phyloP scores from a whole-genome alignment of 257 asterid species.

The Rauvolfia tetraphylla region DNA sequence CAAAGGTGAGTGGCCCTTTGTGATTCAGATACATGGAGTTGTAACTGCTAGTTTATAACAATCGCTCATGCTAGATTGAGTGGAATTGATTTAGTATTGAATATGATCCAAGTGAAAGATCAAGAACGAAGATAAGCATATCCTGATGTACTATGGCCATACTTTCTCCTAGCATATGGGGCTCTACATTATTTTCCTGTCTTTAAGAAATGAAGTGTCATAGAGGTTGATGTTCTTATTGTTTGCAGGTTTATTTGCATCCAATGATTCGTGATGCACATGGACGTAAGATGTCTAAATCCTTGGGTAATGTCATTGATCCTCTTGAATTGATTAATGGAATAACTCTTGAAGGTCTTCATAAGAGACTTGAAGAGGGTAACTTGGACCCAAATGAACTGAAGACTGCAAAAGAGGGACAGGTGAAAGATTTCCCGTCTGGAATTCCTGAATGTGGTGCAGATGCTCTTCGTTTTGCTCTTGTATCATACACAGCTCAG shows the following conservation, averaged over 20 bases:
- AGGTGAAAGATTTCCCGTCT: slow-evolving; percentile 75
- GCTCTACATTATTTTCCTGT: neutral
- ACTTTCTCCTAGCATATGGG: neutral
- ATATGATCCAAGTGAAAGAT: neutral
- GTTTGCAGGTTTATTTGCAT: slow-evolving; percentile 78
- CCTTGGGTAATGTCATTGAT: slow-evolving; percentile 92
- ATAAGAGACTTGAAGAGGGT: slow-evolving; percentile 85
- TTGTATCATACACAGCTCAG: slow-evolving; percentile 94
- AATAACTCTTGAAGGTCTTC: slow-evolving; percentile 63
- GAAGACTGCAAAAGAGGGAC: slow-evolving; percentile 85
- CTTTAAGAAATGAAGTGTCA: slow-evolving; percentile 3
- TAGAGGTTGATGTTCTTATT: slow-evolving; percentile 7
- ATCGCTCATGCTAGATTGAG: neutral
- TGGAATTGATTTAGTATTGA: neutral
- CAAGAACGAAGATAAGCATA: neutral
- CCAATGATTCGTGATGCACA: slow-evolving; percentile 98
- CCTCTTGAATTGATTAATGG: slow-evolving; percentile 91
- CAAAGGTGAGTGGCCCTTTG: slow-evolving; percentile 50
- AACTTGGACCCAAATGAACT: slow-evolving; percentile 83
- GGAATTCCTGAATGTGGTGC: slow-evolving; percentile 96
- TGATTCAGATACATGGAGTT: neutral
- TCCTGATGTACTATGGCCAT: neutral
- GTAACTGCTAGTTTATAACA: neutral
- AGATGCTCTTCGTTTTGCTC: slow-evolving; percentile 96
- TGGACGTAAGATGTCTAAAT: slow-evolving; percentile 99